Conservation (phyloP, 2,329 filamentous ascomycete species). For the Diplocarpon rosae region DNA sequence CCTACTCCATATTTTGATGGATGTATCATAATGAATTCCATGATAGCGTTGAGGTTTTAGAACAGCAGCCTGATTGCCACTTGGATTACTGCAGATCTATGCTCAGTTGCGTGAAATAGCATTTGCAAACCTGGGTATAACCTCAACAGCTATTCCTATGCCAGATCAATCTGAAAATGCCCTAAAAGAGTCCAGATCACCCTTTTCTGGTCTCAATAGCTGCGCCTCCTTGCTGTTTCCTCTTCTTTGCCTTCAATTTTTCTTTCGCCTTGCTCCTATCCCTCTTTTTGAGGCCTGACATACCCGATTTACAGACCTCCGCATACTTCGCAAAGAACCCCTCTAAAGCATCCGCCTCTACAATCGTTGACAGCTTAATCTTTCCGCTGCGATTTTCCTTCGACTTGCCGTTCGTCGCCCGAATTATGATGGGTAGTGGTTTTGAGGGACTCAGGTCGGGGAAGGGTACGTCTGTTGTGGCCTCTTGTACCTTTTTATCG, state of each 20-base stretch:
- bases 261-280: constrained; percentile 78
- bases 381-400: constrained; percentile 37
- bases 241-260: constrained; percentile 58
- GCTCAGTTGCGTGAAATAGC: not conserved
- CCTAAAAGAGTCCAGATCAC: not conserved
- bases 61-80: not conserved
- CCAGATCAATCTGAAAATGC: not conserved
- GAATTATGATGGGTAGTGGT: constrained; percentile 65
- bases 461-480: constrained; percentile 38
- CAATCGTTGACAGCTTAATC: constrained; percentile 73
- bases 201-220: constrained; percentile 19
- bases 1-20: not conserved
- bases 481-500: constrained; percentile 25
- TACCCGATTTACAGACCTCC: constrained; percentile 80
- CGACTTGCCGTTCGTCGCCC: constrained; percentile 71
- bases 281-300: constrained; percentile 83
- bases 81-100: not conserved
- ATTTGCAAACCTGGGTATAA: not conserved
- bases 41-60: constrained; percentile 1
- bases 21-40: not conserved
- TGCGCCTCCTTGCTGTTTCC: constrained; percentile 32
- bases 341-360: constrained; percentile 65
- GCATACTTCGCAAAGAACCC: constrained; percentile 77
- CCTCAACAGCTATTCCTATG: not conserved
- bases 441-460: constrained; percentile 47